Base-by-base conservation (phyloP, 345 rosid species). In the Luvunga scandens region DNA sequence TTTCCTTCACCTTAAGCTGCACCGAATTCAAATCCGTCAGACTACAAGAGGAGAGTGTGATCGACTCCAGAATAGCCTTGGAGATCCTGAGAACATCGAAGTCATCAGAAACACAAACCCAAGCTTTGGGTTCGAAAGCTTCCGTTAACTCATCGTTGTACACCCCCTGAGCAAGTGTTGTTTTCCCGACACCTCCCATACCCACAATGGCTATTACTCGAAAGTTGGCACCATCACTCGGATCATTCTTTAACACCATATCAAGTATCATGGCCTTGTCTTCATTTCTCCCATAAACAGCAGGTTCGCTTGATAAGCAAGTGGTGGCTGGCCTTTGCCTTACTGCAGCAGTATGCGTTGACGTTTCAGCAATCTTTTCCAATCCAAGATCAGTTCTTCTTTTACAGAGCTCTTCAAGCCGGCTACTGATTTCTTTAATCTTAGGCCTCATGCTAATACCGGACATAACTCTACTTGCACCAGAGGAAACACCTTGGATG, bases 171-270 rank as follows among this genome's bases (percentile, higher is more conserved):
- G 84, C 66, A 5, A 81, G 75, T 6, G 75, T 50, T 2, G 84
- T 81, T 50, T 81, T 81, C 0, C 84, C 80, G 1, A 81, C 21
- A 1, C 83, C 80, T 13, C 80, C 80, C 83, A 76, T 66, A 14
- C 80, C 77, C 8, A 81, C 34, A 0, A 81, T 42, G 28, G 80
- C 53, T 18, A 81, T 34, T 19, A 62, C 66, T 9, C 33, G 30
- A 25, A 61, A 62, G 66, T 27, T 27, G 19, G 16, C 45, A 9
- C 12, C 66, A 62, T 28, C 33, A 28, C 33, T 62, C 1, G 34
- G 34, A 3, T 62, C 66, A 62, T 62, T 31, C 28, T 24, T 3
- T 22, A 59, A 59, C 63, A 59, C 63, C 63, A 59, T 24, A 22
- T 7, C 13, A 25, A 62, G 66, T 28, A 62, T 13, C 8, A 14